Conservation (phyloP, 2,329 filamentous ascomycete genomes). For the Xylariaceae sp. region DNA sequence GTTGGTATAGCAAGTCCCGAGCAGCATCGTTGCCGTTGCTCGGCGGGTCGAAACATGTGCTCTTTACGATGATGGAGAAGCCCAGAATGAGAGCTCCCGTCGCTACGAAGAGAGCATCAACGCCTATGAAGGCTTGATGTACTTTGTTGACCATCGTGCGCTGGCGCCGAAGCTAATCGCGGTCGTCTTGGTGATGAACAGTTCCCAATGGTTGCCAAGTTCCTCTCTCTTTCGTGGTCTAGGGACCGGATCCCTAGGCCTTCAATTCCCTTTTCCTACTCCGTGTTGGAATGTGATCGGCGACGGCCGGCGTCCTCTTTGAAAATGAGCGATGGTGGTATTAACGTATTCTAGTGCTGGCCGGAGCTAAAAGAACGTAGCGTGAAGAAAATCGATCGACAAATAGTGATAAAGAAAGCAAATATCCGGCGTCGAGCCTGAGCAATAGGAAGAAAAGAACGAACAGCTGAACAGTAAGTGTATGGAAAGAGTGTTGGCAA, state of each 20-base stretch:
- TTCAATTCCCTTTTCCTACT: conserved; percentile 3
- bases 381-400: conserved; percentile 25
- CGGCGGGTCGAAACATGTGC: conserved; percentile 42
- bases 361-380: conserved; percentile 25
- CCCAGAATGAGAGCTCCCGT: conserved; percentile 55
- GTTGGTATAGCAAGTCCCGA: conserved; percentile 50
- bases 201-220: background rate
- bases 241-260: background rate
- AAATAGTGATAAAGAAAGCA: conserved; percentile 26
- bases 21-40: conserved; percentile 47
- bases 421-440: conserved; percentile 16
- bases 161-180: background rate
- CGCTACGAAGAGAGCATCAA: conserved; percentile 50
- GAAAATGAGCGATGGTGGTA: conserved; percentile 7
- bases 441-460: conserved; percentile 20
- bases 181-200: background rate
- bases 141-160: conserved; percentile 54
- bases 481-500: background rate
- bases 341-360: conserved; percentile 18
- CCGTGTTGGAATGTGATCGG: conserved; percentile 2
- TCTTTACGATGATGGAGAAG: conserved; percentile 53
- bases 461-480: conserved; percentile 1
- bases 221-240: conserved; percentile 15
- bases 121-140: conserved; percentile 46
- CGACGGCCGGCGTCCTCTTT: conserved; percentile 40